Conservation (phyloP, 1,284 basidiomycete species). For the Phenoliferia sp. region DNA sequence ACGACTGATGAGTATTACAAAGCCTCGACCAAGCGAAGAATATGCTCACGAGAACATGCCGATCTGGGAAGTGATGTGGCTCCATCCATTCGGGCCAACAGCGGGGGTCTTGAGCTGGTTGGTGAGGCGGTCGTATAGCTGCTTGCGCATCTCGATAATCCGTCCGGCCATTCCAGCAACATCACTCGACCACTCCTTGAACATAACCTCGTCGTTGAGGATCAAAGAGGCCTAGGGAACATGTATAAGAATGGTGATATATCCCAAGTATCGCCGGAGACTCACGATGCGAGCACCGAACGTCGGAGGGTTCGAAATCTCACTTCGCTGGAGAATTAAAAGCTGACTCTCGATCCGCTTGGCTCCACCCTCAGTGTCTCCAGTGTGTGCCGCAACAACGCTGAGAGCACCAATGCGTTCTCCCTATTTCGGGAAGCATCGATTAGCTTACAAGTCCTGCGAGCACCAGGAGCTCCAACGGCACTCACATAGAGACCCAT, state of each 20-base stretch:
- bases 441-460: neutral
- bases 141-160: slow-evolving; percentile 82
- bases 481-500: slow-evolving; percentile 71
- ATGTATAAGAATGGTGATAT: neutral
- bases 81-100: slow-evolving; percentile 61
- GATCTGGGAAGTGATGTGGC: slow-evolving; percentile 82
- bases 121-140: slow-evolving; percentile 70
- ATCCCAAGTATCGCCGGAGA: no score
- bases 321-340: slow-evolving; percentile 77
- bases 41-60: slow-evolving; percentile 64
- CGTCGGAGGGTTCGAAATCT: slow-evolving; percentile 88
- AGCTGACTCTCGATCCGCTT: slow-evolving; percentile 74
- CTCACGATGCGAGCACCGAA: slow-evolving; percentile 82
- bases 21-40: slow-evolving; percentile 16
- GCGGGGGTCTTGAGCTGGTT: slow-evolving; percentile 77
- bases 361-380: slow-evolving; percentile 56
- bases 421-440: slow-evolving; percentile 47
- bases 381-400: slow-evolving; percentile 52
- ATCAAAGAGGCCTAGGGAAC: slow-evolving; percentile 63
- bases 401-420: slow-evolving; percentile 84
- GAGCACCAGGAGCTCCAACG: neutral
- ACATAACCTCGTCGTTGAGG: slow-evolving; percentile 64
- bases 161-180: slow-evolving; percentile 87
- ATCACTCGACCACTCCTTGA: slow-evolving; percentile 82
- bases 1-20: neutral